A percentile compares a stretch with the other conserved stretches of the same genome.
Evolutionary conservation across 106 monocot genomes (phyloP).

Genomic region (Phalaenopsis aphrodite): DNA sequence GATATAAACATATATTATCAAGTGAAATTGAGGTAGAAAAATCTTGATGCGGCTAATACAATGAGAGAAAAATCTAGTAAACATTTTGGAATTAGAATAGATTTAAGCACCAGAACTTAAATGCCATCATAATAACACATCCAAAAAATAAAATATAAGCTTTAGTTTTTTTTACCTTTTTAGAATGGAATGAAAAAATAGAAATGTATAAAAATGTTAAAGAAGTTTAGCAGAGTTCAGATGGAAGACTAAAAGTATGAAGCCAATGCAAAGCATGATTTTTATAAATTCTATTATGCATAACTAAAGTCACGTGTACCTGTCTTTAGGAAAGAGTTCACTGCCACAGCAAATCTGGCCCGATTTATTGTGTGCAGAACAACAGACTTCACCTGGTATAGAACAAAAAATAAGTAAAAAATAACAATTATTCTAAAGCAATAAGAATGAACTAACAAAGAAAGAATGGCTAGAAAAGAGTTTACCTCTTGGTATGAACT

Average conservation of each 20-base stretch:
- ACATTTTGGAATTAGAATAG: background rate
- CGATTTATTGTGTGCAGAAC: constrained; percentile 91
- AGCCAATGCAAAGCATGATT: background rate
- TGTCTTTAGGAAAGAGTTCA: constrained; percentile 88
- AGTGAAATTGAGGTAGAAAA: background rate
- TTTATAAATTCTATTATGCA: too few relatives aligned
- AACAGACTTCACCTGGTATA: constrained; percentile 82
- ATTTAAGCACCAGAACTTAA: background rate
- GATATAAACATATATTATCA: background rate
- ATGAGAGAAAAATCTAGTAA: background rate
- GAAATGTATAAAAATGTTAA: background rate
- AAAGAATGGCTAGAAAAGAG: background rate
- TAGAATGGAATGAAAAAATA: background rate
- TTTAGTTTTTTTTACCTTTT: background rate
- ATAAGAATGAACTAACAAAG: background rate
- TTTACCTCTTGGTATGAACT: constrained; percentile 94
- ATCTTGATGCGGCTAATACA: background rate
- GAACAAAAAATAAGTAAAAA: background rate
- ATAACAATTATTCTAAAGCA: background rate
- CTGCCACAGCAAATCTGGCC: constrained; percentile 89
- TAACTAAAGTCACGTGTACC: constrained; percentile 22
- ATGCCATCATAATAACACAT: background rate
- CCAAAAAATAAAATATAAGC: background rate
- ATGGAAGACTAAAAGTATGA: background rate
- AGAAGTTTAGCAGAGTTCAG: background rate